Evolutionary conservation across 2,329 filamentous ascomycete species (phyloP).

Genomic region (Claviceps arundinis): DNA sequence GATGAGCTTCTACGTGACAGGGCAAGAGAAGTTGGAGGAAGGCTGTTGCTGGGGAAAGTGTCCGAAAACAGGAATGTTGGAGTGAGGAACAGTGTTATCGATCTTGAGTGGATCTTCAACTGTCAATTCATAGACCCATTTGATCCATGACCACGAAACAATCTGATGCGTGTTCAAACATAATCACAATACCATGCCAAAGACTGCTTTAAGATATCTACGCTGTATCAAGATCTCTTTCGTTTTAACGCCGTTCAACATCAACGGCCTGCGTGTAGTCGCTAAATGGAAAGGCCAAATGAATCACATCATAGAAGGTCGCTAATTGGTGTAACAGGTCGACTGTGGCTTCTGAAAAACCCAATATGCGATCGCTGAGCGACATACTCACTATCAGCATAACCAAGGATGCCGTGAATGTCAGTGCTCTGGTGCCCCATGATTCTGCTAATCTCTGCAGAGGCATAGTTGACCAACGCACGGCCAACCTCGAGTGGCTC

Average conservation of each 20-base stretch:
- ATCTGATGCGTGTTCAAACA: not conserved
- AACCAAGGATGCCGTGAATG: slow-evolving; percentile 69
- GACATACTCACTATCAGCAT: slow-evolving; percentile 90
- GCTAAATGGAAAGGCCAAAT: not conserved
- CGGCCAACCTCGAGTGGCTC: slow-evolving; percentile 63
- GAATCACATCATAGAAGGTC: slow-evolving; percentile 5
- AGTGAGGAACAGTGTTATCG: not conserved
- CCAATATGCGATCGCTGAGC: slow-evolving; percentile 80
- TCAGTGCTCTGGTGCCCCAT: slow-evolving; percentile 73
- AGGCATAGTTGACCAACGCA: slow-evolving; percentile 87
- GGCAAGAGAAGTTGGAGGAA: not conserved
- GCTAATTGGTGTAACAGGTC: slow-evolving; percentile 35
- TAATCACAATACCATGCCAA: not conserved
- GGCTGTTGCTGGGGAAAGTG: not conserved
- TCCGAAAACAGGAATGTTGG: not conserved
- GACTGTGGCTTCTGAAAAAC: slow-evolving; percentile 46
- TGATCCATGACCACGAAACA: not conserved
- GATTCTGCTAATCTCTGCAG: slow-evolving; percentile 69
- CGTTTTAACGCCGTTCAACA: not conserved
- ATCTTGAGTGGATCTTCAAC: not conserved
- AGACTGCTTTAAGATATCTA: not conserved
- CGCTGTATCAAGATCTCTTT: not conserved
- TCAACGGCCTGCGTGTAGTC: not conserved
- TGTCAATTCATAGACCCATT: not conserved
- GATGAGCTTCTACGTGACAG: not conserved